These are phyloP conservation scores for Teratosphaeria pseudoeucalypti DNA, from an alignment of 2,329 filamentous ascomycete species.

Conservation along the genomic window DNA sequence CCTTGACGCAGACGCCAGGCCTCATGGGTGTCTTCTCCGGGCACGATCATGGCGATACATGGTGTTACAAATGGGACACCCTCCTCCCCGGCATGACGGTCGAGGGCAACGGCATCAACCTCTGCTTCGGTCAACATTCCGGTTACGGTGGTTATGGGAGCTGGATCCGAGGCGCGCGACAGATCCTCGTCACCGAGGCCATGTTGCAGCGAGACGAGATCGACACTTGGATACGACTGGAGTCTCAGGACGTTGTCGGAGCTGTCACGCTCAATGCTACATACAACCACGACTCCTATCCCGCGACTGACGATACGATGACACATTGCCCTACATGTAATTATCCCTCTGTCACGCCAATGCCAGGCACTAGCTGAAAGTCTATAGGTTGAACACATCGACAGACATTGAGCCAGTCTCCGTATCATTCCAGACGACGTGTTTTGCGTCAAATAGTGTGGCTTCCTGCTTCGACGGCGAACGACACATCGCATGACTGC, in stretches of 20 bases:
- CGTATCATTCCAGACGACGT: background rate
- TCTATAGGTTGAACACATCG: conserved; percentile 1
- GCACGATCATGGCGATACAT: conserved; percentile 48
- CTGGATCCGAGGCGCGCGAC: background rate
- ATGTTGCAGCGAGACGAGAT: conserved; percentile 11
- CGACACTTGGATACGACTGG: conserved; percentile 25
- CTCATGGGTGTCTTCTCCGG: conserved; percentile 52
- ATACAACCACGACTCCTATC: conserved; percentile 20
- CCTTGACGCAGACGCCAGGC: conserved; percentile 44
- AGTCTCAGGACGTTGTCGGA: conserved; percentile 20
- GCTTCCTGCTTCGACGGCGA: too few species aligned
- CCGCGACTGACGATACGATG: conserved; percentile 13
- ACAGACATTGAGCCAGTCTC: background rate
- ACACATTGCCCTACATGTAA: conserved; percentile 14
- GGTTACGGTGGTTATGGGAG: conserved; percentile 25
- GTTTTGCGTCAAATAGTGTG: background rate
- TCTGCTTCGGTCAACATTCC: conserved; percentile 24
- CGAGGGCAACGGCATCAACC: conserved; percentile 21
- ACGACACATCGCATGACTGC: too few species aligned
- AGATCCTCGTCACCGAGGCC: conserved; percentile 18
- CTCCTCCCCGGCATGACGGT: conserved; percentile 18
- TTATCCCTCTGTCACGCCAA: conserved; percentile 7
- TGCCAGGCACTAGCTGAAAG: conserved; percentile 8
- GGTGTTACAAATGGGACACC: conserved; percentile 24
- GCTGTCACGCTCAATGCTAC: conserved; percentile 22